These are phyloP conservation scores for Leucocoprinus leucothites DNA, from an alignment of 768 basidiomycete genomes.

Conservation along the genomic window DNA sequence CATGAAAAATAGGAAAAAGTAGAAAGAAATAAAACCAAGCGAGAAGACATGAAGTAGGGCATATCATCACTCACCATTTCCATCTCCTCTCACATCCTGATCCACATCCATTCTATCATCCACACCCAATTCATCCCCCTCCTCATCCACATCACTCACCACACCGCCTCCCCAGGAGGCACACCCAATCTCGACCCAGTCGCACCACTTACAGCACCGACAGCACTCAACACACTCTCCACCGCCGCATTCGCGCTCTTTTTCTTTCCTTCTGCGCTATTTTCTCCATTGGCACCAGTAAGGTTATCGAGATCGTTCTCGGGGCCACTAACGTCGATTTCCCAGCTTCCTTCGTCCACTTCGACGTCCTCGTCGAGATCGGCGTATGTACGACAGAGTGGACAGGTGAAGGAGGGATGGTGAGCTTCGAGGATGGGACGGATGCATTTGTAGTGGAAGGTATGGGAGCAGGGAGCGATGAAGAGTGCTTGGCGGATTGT, in stretches of 20 bases:
- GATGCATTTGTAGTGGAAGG: constrained; percentile 97
- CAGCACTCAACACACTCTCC: neutral
- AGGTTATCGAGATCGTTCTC: constrained; percentile 19
- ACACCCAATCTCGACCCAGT: constrained; percentile 14
- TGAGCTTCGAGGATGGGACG: constrained; percentile 86
- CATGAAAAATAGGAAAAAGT: neutral
- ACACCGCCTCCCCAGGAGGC: constrained; percentile 5
- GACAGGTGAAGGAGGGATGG: constrained; percentile 92
- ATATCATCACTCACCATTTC: neutral
- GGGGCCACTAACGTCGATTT: constrained; percentile 18
- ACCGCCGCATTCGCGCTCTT: constrained; percentile 2
- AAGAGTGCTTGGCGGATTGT: constrained; percentile 95
- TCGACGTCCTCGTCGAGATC: constrained; percentile 97
- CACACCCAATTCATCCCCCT: neutral
- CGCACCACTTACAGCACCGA: constrained; percentile 5
- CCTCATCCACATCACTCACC: constrained; percentile 19
- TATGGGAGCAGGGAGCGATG: constrained; percentile 96
- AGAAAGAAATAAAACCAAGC: neutral
- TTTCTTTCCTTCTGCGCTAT: too few species aligned
- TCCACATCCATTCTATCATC: constrained; percentile 13
- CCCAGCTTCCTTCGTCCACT: constrained; percentile 33
- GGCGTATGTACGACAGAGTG: constrained; percentile 91
- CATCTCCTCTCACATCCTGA: neutral
- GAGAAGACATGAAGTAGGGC: too few species aligned
- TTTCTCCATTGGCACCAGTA: constrained; percentile 8